phyloP scores from a whole-genome alignment of 352 stramenopile species.

The Phytophthora brassicae region DNA sequence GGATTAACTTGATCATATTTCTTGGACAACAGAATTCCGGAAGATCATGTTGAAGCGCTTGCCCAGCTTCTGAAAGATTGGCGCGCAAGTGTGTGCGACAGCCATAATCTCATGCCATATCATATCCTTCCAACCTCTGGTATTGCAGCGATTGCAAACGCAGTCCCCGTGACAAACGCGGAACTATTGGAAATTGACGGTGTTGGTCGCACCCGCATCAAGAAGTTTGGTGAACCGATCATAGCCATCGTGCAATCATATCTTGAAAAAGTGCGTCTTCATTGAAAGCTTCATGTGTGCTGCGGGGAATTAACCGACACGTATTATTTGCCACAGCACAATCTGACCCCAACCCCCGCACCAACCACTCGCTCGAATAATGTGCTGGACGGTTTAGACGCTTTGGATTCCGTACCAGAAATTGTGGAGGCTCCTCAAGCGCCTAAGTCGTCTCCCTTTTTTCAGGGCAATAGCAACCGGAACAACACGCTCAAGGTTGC shows the following conservation, averaged over 20 bases:
- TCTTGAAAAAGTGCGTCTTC: slow-evolving; percentile 56
- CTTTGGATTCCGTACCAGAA: slow-evolving; percentile 27
- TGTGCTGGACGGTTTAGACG: slow-evolving; percentile 34
- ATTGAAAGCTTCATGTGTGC: neutral
- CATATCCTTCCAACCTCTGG: slow-evolving; percentile 82
- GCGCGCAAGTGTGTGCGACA: slow-evolving; percentile 85
- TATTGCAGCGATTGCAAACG: slow-evolving; percentile 81
- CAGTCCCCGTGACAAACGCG: slow-evolving; percentile 69
- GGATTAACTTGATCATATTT: neutral
- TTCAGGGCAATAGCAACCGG: slow-evolving; percentile 34
- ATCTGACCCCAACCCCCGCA: slow-evolving; percentile 51
- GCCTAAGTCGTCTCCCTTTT: slow-evolving; percentile 52
- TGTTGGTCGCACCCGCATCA: slow-evolving; percentile 78
- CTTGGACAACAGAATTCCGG: slow-evolving; percentile 51
- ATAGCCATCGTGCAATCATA: slow-evolving; percentile 84
- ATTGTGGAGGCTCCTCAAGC: slow-evolving; percentile 22
- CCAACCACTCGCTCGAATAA: slow-evolving; percentile 16
- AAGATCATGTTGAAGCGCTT: slow-evolving; percentile 67
- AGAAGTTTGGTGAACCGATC: slow-evolving; percentile 86
- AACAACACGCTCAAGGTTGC: slow-evolving; percentile 12
- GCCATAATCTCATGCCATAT: slow-evolving; percentile 86
- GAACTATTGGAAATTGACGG: slow-evolving; percentile 84
- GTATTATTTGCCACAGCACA: slow-evolving; percentile 44
- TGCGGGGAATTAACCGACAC: neutral
- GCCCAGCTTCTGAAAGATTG: slow-evolving; percentile 86